Evolutionary conservation across 176 grass and related monocot genomes (phyloP), one percentile per base, ranked within the genome.

Genomic region (Hordeum marinum): DNA sequence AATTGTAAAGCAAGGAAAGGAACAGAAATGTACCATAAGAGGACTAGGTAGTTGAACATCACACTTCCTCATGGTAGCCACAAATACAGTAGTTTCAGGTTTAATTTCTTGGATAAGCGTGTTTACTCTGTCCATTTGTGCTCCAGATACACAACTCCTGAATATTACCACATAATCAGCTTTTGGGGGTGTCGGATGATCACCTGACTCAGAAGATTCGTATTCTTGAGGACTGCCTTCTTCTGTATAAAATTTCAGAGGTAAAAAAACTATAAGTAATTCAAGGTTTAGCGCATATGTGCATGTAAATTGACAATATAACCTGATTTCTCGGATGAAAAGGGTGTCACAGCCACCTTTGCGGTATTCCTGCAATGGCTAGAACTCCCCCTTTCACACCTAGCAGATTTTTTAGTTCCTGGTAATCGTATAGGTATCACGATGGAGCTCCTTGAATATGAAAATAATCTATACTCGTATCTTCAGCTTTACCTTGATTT

Each of bases 251-350:
- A 64, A 42, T 27, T 64, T 79, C 36, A 79, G 2, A 24, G 11
- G 59, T 63, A 34, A 20, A 62, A 63, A 14, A 25, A 20, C 29
- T 29, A 29, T 29, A 7, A 20, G 39, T 8, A 29, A 63, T 39
- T 62, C 3, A 18, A 18, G 7, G 7, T 20, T 57, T 55, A 31
- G 55, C 34, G 2, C 48, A 35, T 73, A 48, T 48, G 73, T 35
- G 0, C 27, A 76, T 32, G 24, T 9, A 76, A 73, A 12, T 42
- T 15, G 25, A 29, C 70, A 63, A 62, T 64, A 41, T 63, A 63
- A 79, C 77, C 77, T 63, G 58, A 79, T 79, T 79, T 25, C 12
- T 79, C 77, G 25, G 59, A 79, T 63, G 59, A 43, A 27, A 37
- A 79, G 7, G 55, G 6, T 17, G 59, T 67, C 61, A 13, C 7